Evolutionary conservation across 192 early-diverging fungal genomes (phyloP), one percentile per base, ranked within the genome.

Genomic region (Thoreauomyces humboldtii): DNA sequence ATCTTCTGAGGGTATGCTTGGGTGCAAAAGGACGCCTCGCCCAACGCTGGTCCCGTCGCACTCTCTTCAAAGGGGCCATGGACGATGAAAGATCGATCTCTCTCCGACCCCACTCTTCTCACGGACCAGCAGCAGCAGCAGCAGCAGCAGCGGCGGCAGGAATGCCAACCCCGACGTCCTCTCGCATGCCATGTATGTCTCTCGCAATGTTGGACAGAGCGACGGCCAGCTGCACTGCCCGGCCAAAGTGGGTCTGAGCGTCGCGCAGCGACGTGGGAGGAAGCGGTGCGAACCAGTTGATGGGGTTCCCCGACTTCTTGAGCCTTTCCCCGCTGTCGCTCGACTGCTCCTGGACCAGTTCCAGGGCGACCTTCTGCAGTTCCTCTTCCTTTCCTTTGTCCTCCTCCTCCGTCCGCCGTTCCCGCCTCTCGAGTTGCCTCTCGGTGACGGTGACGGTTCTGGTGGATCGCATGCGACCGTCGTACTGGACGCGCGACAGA

Each of bases 401-500:
- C 38, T 27, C 50, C n/a, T n/a, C n/a, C n/a, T n/a, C n/a, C n/a
- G n/a, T n/a, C n/a, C n/a, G n/a, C 9, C 19, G 12, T 24, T 22
- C 17, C 22, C 11, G 6, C 15, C 32, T 29, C 17, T 15, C 9
- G 17, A 22, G 12, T 7, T 48, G 19, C n/a, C n/a, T n/a, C n/a
- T n/a, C n/a, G 25, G 4, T 22, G 15, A 52, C 15, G 4, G 25
- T 27, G 50, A 52, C 29, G 50, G 17, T 25, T 4, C 50, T 22
- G 15, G 50, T 52, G 29, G 19, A 15, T 27, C 32, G 50, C 50
- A 52, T 52, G 50, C 50, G 50, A 4, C 27, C 4, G 17, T 52
- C 50, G 50, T 52, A 52, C 50, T 52, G 50, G 21, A 52, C 32
- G 15, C 32, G 50, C 50, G 50, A 52, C 3, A 52, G 15, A 4